Evolutionary conservation across 768 basidiomycete genomes (phyloP).

Genomic region (Leccinum imitatum): DNA sequence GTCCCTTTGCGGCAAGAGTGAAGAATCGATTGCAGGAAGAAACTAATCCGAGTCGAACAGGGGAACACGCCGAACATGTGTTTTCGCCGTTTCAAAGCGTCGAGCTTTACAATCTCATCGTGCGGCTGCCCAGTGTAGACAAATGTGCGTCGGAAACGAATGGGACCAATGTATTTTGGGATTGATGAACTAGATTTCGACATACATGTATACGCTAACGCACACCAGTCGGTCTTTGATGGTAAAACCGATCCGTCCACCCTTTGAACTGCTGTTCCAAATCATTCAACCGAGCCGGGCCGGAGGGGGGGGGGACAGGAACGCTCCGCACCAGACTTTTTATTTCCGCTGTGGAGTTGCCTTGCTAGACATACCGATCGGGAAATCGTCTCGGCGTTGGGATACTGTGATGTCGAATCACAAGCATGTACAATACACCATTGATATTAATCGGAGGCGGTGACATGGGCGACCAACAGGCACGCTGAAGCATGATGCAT

Average conservation of each 20-base stretch:
- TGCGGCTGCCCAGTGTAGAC: constrained; percentile 60
- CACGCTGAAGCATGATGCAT: neutral
- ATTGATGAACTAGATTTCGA: constrained; percentile 40
- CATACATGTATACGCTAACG: neutral
- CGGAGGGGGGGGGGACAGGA: neutral
- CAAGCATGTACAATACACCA: neutral
- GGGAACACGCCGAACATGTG: constrained; percentile 39
- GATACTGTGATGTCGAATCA: neutral
- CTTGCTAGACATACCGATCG: neutral
- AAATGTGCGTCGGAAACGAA: constrained; percentile 59
- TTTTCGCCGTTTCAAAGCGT: constrained; percentile 81
- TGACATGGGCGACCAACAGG: neutral
- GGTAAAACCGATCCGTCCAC: neutral
- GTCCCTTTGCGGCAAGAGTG: constrained; percentile 55
- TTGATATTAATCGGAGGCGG: neutral
- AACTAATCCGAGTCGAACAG: constrained; percentile 29
- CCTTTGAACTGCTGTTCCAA: neutral
- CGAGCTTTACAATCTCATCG: constrained; percentile 78
- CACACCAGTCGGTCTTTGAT: neutral
- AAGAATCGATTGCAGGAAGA: neutral
- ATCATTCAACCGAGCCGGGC: neutral
- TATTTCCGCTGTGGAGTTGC: neutral
- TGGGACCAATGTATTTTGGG: constrained; percentile 81
- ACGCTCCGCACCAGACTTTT: neutral
- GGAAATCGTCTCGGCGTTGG: neutral